Evolutionary conservation across 495 filamentous ascomycete genomes (phyloP).

Genomic region (Daldinia loculata): DNA sequence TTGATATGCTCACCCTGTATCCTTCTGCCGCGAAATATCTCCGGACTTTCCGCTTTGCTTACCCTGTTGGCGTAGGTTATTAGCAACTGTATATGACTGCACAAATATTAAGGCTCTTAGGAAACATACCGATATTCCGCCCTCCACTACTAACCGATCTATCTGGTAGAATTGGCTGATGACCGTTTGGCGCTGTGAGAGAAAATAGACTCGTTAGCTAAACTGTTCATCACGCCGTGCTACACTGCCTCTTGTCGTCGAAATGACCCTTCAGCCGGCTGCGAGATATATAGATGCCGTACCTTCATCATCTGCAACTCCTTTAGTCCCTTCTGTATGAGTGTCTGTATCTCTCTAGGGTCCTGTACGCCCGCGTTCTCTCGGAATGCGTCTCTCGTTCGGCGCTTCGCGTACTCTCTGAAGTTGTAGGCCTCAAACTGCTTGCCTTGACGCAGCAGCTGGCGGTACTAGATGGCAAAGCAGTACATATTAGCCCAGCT

Average conservation of each 20-base stretch:
- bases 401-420: constrained; percentile 91
- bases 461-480: constrained; percentile 74
- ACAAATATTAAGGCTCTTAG: neutral
- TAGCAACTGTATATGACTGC: constrained; percentile 3
- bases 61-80: constrained; percentile 59
- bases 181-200: constrained; percentile 84
- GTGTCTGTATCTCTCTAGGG: constrained; percentile 77
- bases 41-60: constrained; percentile 76
- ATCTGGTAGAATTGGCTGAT: constrained; percentile 95
- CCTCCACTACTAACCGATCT: constrained; percentile 92
- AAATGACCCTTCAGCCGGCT: neutral
- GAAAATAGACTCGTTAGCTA: constrained; percentile 9
- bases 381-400: constrained; percentile 87
- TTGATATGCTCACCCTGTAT: constrained; percentile 70
- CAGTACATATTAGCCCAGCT: constrained; percentile 3
- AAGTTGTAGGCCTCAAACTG: constrained; percentile 97
- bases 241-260: neutral
- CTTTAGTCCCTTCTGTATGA: constrained; percentile 87
- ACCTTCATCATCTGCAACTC: constrained; percentile 94
- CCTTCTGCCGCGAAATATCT: constrained; percentile 80
- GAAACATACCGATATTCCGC: constrained; percentile 65
- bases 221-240: neutral
- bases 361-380: constrained; percentile 78
- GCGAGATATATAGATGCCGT: constrained; percentile 39
- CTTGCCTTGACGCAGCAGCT: constrained; percentile 82